Percentiles rank a stretch among this genome's conserved stretches.
Conservation (phyloP, 1,139 yeast species). For the Suhomyces anneliseae region DNA sequence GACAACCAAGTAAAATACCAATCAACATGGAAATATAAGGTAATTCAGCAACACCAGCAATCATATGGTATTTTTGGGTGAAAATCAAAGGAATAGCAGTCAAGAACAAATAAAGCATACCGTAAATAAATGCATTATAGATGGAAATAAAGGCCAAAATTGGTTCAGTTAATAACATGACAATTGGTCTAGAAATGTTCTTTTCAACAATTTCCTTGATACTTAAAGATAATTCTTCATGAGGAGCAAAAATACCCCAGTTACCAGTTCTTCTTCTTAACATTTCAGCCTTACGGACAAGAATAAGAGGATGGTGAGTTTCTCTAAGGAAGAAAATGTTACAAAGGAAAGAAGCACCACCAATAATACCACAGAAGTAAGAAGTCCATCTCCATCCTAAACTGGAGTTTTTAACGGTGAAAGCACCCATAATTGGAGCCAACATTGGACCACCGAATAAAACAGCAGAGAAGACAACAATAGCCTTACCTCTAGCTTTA, state of each 20-base stretch:
- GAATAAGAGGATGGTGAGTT: conserved; percentile 51
- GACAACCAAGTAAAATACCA: conserved; percentile 64
- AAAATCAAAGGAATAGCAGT: conserved; percentile 82
- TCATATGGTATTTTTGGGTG: conserved; percentile 56
- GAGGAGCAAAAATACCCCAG: conserved; percentile 87
- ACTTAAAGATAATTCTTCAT: conserved; percentile 66
- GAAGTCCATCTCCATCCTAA: conserved; percentile 61
- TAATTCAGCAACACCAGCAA: conserved; percentile 54
- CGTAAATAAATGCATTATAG: conserved; percentile 83
- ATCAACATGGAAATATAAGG: conserved; percentile 63
- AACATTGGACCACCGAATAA: conserved; percentile 75
- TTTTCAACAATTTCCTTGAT: conserved; percentile 66
- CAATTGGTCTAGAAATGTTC: conserved; percentile 67
- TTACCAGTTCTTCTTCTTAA: conserved; percentile 58
- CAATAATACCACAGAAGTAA: conserved; percentile 55
- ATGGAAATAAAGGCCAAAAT: conserved; percentile 65
- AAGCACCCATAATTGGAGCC: conserved; percentile 59
- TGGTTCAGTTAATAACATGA: conserved; percentile 71
- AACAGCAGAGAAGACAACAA: conserved; percentile 62
- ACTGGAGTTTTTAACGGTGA: conserved; percentile 21
- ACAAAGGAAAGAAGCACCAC: conserved; percentile 30
- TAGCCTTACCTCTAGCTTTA: conserved; percentile 63
- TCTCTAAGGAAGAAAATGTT: conserved; percentile 41
- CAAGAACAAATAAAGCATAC: conserved; percentile 72
- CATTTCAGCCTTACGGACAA: conserved; percentile 60